phyloP scores from a whole-genome alignment of 1,284 basidiomycete species.

The Cryptococcus wingfieldii region DNA sequence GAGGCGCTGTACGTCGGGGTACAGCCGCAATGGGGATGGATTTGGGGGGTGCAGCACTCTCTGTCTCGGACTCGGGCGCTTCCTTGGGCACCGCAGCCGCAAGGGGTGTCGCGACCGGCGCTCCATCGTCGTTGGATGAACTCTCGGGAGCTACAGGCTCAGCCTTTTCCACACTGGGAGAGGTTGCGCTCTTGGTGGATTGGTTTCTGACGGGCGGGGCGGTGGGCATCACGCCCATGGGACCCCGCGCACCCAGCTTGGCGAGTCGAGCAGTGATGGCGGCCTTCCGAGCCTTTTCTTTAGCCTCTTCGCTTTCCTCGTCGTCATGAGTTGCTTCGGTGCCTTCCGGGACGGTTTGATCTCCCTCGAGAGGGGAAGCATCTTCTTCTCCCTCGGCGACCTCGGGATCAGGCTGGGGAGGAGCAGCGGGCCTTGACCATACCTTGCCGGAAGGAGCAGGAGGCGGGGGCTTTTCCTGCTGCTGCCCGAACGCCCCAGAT shows the following conservation, averaged over 20 bases:
- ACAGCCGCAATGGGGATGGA: constrained; percentile 42
- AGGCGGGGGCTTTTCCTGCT: constrained; percentile 52
- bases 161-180: constrained; percentile 11
- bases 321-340: constrained; percentile 2
- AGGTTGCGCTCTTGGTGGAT: constrained; percentile 24
- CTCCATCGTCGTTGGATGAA: not conserved
- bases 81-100: not conserved
- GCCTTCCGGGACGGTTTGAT: not conserved
- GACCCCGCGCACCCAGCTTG: constrained; percentile 50
- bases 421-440: constrained; percentile 60
- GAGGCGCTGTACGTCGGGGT: constrained; percentile 38
- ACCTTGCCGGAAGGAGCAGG: constrained; percentile 62
- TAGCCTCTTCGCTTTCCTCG: constrained; percentile 45
- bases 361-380: not conserved
- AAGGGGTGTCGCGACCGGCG: not conserved
- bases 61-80: not conserved
- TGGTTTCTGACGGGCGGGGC: constrained; percentile 19
- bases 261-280: constrained; percentile 53
- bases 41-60: not conserved
- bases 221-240: constrained; percentile 44
- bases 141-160: not conserved
- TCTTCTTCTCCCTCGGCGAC: not conserved
- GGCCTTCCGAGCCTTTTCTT: constrained; percentile 48
- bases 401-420: not conserved
- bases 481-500: constrained; percentile 62